Evolutionary conservation across 2,329 filamentous ascomycete genomes (phyloP).

Genomic region (Talaromyces albobiverticillius): DNA sequence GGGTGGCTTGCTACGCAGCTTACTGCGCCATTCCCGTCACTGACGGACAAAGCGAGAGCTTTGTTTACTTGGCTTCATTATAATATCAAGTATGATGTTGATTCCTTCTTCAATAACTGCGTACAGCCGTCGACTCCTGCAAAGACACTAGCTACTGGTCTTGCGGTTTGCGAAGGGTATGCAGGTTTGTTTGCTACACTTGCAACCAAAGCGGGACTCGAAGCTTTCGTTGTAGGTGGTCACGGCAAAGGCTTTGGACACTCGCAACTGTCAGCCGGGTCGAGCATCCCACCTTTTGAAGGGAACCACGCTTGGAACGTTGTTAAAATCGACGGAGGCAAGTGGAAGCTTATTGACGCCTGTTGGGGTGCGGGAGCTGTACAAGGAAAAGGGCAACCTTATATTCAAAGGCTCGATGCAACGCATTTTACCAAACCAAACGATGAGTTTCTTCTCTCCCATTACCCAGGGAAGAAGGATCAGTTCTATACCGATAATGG

Average conservation of each 20-base stretch:
- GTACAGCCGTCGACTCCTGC: slow-evolving; percentile 67
- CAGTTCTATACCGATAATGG: slow-evolving; percentile 77
- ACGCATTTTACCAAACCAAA: slow-evolving; percentile 63
- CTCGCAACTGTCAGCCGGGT: slow-evolving; percentile 58
- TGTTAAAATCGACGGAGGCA: slow-evolving; percentile 77
- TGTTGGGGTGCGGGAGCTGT: slow-evolving; percentile 90
- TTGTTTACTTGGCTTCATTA: slow-evolving; percentile 96
- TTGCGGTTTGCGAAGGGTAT: slow-evolving; percentile 90
- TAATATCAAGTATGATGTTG: slow-evolving; percentile 82
- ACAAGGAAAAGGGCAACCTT: slow-evolving; percentile 52
- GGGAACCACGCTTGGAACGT: slow-evolving; percentile 88
- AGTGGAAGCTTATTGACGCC: slow-evolving; percentile 87
- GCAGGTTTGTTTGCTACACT: slow-evolving; percentile 77
- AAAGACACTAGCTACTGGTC: slow-evolving; percentile 70
- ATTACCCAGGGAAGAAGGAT: slow-evolving; percentile 68
- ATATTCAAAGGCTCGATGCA: slow-evolving; percentile 67
- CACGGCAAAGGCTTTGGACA: slow-evolving; percentile 87
- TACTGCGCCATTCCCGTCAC: slow-evolving; percentile 73
- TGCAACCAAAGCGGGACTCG: slow-evolving; percentile 73
- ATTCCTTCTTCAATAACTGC: slow-evolving; percentile 71
- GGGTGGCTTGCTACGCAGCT: slow-evolving; percentile 74
- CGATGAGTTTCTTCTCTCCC: slow-evolving; percentile 74
- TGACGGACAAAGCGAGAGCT: slow-evolving; percentile 85
- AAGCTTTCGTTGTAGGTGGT: slow-evolving; percentile 70
- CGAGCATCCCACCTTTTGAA: slow-evolving; percentile 62